These are phyloP conservation scores for Xylaria sp. DNA, from an alignment of 2,329 filamentous ascomycete genomes.

Conservation along the genomic window DNA sequence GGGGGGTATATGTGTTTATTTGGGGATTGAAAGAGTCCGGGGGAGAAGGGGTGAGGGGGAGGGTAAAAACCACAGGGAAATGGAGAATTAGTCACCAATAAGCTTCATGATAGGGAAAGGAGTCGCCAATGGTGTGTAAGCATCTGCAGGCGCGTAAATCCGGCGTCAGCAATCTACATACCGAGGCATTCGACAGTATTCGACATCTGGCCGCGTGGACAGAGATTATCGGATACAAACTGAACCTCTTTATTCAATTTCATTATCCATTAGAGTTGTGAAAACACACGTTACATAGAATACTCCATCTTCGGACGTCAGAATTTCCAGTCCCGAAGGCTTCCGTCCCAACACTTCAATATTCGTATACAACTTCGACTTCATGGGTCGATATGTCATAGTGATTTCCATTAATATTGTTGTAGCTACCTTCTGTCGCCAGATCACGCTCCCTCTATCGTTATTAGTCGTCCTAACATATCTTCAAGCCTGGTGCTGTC, in stretches of 20 bases:
- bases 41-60: not conserved
- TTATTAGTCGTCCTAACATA: not conserved
- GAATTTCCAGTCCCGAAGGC: not conserved
- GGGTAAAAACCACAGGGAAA: not conserved
- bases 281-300: not conserved
- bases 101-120: not conserved
- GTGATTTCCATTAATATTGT: not conserved
- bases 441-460: not conserved
- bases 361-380: not conserved
- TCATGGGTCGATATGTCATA: too few relatives aligned
- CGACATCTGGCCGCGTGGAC: too few relatives aligned
- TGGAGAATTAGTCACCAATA: not conserved
- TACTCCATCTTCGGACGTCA: not conserved
- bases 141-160: not conserved
- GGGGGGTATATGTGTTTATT: slow-evolving; percentile 1
- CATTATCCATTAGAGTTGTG: not conserved
- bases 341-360: not conserved
- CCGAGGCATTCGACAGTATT: not conserved
- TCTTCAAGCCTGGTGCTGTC: slow-evolving; percentile 1
- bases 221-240: not conserved
- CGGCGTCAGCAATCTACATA: not conserved
- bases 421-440: not conserved
- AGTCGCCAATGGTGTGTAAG: not conserved
- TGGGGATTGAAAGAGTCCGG: not conserved
- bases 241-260: not conserved